Conservation (phyloP, 1,139 yeast genomes). For the Zygosaccharomyces pseudobailii region DNA sequence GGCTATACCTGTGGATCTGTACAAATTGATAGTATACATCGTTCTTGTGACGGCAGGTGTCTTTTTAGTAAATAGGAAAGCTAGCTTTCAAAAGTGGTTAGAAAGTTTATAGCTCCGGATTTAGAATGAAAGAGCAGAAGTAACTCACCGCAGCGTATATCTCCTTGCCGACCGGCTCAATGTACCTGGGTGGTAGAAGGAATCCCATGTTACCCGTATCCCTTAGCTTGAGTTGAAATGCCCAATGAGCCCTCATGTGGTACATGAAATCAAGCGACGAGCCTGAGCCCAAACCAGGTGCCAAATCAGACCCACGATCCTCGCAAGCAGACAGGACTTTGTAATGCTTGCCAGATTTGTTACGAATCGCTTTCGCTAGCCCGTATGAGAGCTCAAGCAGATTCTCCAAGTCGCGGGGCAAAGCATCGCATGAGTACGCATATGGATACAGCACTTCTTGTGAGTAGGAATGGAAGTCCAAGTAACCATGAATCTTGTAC, state of each 20-base stretch:
- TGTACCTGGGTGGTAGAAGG: conserved; percentile 64
- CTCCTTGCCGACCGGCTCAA: conserved; percentile 73
- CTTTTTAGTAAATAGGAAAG: conserved; percentile 8
- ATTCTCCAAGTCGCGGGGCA: conserved; percentile 77
- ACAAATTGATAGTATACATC: conserved; percentile 16
- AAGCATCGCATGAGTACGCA: conserved; percentile 68
- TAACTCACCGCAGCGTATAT: conserved; percentile 63
- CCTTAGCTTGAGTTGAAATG: conserved; percentile 74
- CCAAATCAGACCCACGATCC: conserved; percentile 61
- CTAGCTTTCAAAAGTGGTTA: conserved; percentile 10
- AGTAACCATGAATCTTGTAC: conserved; percentile 65
- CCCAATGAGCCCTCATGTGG: conserved; percentile 76
- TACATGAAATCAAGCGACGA: conserved; percentile 82
- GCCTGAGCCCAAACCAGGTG: conserved; percentile 77
- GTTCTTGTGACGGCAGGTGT: conserved; percentile 8
- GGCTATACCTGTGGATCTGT: conserved; percentile 27
- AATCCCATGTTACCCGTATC: conserved; percentile 85
- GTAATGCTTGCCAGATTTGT: conserved; percentile 57
- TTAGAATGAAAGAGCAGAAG: conserved; percentile 61
- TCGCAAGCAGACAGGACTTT: conserved; percentile 73
- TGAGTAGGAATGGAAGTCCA: conserved; percentile 81
- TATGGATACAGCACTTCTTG: conserved; percentile 81
- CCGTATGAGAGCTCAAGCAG: conserved; percentile 79
- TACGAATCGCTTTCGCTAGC: conserved; percentile 64
- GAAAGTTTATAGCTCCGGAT: conserved; percentile 33